Evolutionary conservation across 2,329 filamentous ascomycete genomes (phyloP).

Genomic region (Geosmithia flava): DNA sequence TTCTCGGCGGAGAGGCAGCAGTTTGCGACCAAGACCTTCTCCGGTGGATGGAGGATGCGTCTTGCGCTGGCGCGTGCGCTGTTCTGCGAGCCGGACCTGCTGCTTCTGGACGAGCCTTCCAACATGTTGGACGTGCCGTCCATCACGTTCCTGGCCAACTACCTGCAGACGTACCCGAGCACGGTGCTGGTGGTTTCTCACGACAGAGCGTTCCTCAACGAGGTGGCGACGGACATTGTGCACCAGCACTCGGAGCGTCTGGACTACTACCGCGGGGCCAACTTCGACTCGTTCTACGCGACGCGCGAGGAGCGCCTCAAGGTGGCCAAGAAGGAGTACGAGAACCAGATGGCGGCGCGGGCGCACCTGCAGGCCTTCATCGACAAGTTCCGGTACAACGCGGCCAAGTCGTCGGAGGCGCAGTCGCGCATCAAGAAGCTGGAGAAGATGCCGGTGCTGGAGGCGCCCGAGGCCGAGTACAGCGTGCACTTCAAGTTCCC

Average conservation of each 20-base stretch:
- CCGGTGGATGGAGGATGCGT: conserved; percentile 99
- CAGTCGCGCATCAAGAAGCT: conserved; percentile 99
- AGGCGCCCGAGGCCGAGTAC: conserved; percentile 87
- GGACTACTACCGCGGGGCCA: conserved; percentile 96
- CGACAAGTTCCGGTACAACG: conserved; percentile 99
- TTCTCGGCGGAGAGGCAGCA: conserved; percentile 92
- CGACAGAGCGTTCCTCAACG: conserved; percentile 97
- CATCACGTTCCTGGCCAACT: conserved; percentile 93
- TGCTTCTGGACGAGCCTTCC: conserved; percentile 96
- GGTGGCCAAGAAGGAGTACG: conserved; percentile 92
- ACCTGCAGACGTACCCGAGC: conserved; percentile 86
- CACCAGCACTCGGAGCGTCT: conserved; percentile 95
- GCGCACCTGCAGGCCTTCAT: conserved; percentile 96
- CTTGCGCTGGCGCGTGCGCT: conserved; percentile 86
- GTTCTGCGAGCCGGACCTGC: conserved; percentile 92
- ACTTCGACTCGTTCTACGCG: conserved; percentile 95
- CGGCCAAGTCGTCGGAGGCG: conserved; percentile 94
- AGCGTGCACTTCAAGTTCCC: conserved; percentile 95
- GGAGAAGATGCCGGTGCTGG: conserved; percentile 88
- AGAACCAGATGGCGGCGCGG: conserved; percentile 91
- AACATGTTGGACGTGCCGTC: conserved; percentile 99
- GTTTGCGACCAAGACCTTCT: conserved; percentile 92
- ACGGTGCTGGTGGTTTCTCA: conserved; percentile 95
- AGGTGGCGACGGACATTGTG: conserved; percentile 97
- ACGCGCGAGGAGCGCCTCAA: conserved; percentile 96